These are phyloP conservation scores for Exsudoporus frostii DNA, from an alignment of 768 basidiomycete genomes.

Conservation along the genomic window DNA sequence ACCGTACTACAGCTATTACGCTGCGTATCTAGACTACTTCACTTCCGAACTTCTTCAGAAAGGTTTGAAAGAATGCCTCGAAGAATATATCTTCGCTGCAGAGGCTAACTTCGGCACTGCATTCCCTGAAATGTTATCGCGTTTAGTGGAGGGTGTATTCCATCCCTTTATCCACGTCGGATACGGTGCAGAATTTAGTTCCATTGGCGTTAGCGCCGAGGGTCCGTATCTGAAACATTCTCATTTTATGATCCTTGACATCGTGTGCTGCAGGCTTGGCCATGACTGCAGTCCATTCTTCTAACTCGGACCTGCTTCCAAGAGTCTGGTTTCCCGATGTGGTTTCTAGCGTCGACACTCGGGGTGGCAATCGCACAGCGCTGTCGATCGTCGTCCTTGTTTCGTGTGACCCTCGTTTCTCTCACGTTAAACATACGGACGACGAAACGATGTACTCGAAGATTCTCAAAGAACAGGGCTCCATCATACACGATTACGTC, in stretches of 20 bases:
- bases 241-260: slow-evolving; percentile 27
- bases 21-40: slow-evolving; percentile 59
- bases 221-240: slow-evolving; percentile 44
- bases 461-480: slow-evolving; percentile 32
- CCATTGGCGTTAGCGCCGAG: slow-evolving; percentile 60
- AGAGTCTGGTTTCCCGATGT: slow-evolving; percentile 24
- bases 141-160: slow-evolving; percentile 53
- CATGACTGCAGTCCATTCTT: slow-evolving; percentile 38
- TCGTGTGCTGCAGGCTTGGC: slow-evolving; percentile 46
- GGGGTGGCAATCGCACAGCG: slow-evolving; percentile 29
- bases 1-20: slow-evolving; percentile 46
- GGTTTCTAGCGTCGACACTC: slow-evolving; percentile 6
- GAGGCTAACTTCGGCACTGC: slow-evolving; percentile 39
- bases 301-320: slow-evolving; percentile 16
- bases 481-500: slow-evolving; percentile 40
- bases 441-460: slow-evolving; percentile 32
- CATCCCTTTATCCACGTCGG: slow-evolving; percentile 67
- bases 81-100: slow-evolving; percentile 54
- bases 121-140: slow-evolving; percentile 46
- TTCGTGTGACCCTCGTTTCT: slow-evolving; percentile 43
- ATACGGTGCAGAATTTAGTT: slow-evolving; percentile 59
- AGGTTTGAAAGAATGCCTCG: slow-evolving; percentile 42
- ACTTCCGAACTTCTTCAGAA: slow-evolving; percentile 39
- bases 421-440: slow-evolving; percentile 16
- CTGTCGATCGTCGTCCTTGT: slow-evolving; percentile 53